Conservation (phyloP, 768 basidiomycete species). For the Royoungia palumana region DNA sequence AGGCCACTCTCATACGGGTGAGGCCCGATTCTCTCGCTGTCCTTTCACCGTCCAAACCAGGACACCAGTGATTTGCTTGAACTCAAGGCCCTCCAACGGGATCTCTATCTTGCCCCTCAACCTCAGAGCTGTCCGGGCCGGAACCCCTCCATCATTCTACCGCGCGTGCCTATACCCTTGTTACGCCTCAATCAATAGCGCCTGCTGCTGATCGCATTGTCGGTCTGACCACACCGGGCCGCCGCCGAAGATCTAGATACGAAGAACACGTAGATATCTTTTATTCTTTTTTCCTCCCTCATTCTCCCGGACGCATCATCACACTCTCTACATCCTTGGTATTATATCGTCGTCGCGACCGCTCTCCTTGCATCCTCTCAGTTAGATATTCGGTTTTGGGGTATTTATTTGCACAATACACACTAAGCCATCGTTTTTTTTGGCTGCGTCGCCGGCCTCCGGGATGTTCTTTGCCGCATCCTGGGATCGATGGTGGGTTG, state of each 20-base stretch:
- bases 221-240: not conserved
- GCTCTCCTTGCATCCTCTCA: no score
- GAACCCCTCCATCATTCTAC: conserved; percentile 41
- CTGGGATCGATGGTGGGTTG: no score
- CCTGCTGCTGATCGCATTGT: not conserved
- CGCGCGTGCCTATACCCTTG: conserved; percentile 59
- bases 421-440: no score
- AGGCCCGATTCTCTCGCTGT: conserved; percentile 30
- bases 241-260: not conserved
- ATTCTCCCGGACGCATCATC: no score
- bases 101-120: conserved; percentile 57
- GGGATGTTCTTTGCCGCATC: no score
- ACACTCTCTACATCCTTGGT: no score
- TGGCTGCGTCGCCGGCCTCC: no score
- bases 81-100: conserved; percentile 65
- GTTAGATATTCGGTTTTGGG: no score
- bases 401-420: no score
- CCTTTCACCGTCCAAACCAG: not conserved
- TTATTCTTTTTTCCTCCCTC: no score
- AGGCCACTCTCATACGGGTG: conserved; percentile 64
- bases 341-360: no score
- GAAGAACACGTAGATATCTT: no score
- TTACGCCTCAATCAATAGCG: conserved; percentile 47
- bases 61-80: conserved; percentile 56
- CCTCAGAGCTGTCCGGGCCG: conserved; percentile 20